These are phyloP conservation scores for Eucalyptus microcorys DNA, from an alignment of 345 rosid species.

Conservation along the genomic window DNA sequence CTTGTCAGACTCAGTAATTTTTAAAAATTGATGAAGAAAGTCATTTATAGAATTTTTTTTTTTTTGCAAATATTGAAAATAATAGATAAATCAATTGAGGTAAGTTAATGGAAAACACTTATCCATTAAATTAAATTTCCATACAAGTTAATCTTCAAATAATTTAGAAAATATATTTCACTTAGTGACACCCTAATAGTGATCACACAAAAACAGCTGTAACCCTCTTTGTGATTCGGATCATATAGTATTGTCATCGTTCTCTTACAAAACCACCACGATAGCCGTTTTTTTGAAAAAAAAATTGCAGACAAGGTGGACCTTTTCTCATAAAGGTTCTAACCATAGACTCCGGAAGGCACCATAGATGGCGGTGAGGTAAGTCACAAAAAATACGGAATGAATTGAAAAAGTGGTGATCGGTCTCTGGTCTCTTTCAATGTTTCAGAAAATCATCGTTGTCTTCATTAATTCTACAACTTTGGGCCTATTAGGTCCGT, in stretches of 20 bases:
- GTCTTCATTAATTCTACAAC: neutral
- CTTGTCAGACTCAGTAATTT: fast-evolving
- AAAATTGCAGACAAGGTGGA: neutral
- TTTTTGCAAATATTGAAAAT: neutral
- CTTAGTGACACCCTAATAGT: neutral
- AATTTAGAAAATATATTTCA: neutral
- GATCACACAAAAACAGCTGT: neutral
- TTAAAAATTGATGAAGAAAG: neutral
- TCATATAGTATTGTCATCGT: fast-evolving
- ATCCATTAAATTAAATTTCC: neutral
- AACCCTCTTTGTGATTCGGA: neutral
- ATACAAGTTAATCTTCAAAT: neutral
- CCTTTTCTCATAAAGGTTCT: neutral
- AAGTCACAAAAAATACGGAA: neutral
- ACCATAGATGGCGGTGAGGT: neutral
- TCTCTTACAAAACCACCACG: neutral
- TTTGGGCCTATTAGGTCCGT: neutral
- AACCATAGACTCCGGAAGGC: neutral
- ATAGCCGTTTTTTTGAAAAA: neutral
- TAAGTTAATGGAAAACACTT: neutral
- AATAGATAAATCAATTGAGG: neutral
- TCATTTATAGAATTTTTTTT: neutral
- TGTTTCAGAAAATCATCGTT: no score
- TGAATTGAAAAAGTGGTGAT: neutral
- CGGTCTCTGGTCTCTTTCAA: neutral